Conservation (phyloP, 2,329 filamentous ascomycete species). For the Neopestalotiopsis sp. region DNA sequence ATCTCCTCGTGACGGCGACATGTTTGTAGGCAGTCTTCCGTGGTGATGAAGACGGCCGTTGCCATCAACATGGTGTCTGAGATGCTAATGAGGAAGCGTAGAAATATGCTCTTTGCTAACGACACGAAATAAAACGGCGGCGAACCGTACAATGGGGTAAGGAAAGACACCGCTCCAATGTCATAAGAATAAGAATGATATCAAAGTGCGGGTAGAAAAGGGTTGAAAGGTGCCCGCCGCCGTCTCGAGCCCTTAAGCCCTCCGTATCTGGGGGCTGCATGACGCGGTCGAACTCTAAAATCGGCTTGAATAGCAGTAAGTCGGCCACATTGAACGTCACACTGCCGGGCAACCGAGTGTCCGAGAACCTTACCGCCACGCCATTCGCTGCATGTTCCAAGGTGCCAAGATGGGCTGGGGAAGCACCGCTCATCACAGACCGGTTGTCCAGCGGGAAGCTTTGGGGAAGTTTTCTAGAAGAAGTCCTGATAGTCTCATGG, state of each 20-base stretch:
- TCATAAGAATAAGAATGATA: not conserved
- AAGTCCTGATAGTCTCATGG: not conserved
- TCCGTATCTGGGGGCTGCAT: not conserved
- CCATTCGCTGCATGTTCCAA: not conserved
- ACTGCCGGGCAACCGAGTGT: not conserved
- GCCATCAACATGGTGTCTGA: not conserved
- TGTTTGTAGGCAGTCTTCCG: not conserved
- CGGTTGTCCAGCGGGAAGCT: not conserved
- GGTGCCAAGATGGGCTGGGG: not conserved
- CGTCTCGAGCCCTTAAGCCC: not conserved
- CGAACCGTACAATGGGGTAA: not conserved
- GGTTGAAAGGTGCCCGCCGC: no score
- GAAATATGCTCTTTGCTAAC: not conserved
- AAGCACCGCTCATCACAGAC: not conserved
- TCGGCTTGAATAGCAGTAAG: not conserved
- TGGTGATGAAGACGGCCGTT: not conserved
- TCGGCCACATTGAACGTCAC: not conserved
- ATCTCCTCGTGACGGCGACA: conserved; percentile 4
- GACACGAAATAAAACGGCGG: not conserved
- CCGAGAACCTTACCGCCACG: not conserved
- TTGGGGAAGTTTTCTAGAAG: conserved; percentile 1
- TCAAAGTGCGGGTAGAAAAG: not conserved
- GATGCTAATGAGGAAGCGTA: not conserved
- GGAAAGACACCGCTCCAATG: not conserved
- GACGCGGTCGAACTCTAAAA: not conserved